Percentiles rank a stretch among this genome's conserved stretches.
These are phyloP conservation scores for Usnea hakonensis DNA, from an alignment of 495 filamentous ascomycete species.

Conservation along the genomic window DNA sequence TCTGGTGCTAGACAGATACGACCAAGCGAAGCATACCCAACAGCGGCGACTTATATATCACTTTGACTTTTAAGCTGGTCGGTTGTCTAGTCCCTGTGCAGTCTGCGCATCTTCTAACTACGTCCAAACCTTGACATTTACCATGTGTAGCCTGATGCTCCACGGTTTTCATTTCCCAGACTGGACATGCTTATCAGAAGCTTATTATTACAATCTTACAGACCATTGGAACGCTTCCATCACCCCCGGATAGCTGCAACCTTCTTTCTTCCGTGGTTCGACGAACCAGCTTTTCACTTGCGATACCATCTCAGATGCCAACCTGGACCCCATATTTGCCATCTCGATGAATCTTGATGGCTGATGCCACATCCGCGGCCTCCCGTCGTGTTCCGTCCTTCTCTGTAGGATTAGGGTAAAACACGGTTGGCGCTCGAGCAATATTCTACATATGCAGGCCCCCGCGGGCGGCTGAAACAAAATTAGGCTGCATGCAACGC, in stretches of 20 bases:
- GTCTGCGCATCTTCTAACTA: background rate
- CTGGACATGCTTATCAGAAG: background rate
- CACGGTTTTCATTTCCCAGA: background rate
- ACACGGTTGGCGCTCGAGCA: background rate
- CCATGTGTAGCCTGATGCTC: background rate
- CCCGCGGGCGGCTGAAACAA: background rate
- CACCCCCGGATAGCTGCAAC: background rate
- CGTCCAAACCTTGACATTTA: background rate
- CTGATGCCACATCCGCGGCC: background rate
- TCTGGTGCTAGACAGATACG: background rate
- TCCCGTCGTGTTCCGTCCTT: background rate
- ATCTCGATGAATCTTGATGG: constrained; percentile 6
- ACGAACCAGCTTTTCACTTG: background rate
- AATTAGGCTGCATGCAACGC: background rate
- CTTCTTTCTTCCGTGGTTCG: background rate
- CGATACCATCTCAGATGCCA: background rate
- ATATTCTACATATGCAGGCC: background rate
- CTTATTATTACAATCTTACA: background rate
- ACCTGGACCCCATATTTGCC: background rate
- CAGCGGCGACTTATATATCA: background rate
- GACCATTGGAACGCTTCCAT: background rate
- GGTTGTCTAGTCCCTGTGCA: background rate
- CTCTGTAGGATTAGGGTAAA: background rate
- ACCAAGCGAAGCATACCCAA: background rate
- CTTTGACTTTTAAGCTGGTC: background rate